Evolutionary conservation across 164 flowering plant genomes (phyloP), one percentile per base, ranked within the genome.

Genomic region (Annona squamosa): DNA sequence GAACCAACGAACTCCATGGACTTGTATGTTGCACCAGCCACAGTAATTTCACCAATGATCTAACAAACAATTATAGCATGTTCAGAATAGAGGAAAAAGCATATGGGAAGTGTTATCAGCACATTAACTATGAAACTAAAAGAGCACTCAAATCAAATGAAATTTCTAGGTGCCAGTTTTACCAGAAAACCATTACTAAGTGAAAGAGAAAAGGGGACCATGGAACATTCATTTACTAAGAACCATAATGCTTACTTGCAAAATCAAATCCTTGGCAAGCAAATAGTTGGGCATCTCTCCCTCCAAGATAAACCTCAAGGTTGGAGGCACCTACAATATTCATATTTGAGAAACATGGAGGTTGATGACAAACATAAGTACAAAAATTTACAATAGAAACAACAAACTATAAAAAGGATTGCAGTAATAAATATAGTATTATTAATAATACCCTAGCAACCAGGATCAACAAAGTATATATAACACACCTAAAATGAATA

Each of bases 31-130:
- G 97, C 98, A 80, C 99, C 99, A 82, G 99, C 82, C 47, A 96
- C 93, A 59, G 89, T 85, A 71, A 96, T 96, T 85, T 96, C 99
- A 80, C 99, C 99, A 82, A 96, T 96, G 65, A 96, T 92, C 98
- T 96, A 87, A 46, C 52, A 16, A 18, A 26, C 18, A 13, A 10
- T 65, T 59, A 63, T 10, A 45, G 61, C 46, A 13, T 68, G 56
- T 17, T 2, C 41, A 45, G 37, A 26, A 26, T 26, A 17, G 46
- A 68, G 70, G 46, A 45, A 68, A 46, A 3, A 16, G 37, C 37
- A 68, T n/a, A 26, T 3, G 42, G 41, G 63, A 65, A 66, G 43
- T 44, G 69, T 4, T 45, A 26, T 5, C 3, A 13, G 44, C 45
- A 46, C n/a, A 56, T 7, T 41, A 17, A 62, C 65, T 46, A 41